Conservation (phyloP, 2,329 filamentous ascomycete genomes). For the Diplodia corticola region DNA sequence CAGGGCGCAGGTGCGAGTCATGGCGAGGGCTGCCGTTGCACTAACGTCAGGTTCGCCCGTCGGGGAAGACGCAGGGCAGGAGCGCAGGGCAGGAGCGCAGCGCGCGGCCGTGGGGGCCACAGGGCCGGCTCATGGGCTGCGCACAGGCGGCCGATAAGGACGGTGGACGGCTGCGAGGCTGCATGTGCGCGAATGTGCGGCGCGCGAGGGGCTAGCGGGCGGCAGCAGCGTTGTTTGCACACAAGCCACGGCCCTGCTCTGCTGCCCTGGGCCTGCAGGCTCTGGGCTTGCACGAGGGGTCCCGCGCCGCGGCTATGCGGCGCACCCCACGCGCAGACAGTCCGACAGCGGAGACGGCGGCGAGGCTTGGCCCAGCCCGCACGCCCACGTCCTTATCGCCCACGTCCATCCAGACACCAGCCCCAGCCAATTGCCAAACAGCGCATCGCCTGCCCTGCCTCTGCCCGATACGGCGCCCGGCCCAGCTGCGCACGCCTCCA, state of each 20-base stretch:
- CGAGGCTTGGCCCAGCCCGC: background rate
- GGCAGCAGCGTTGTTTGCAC: background rate
- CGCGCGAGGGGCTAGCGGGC: background rate
- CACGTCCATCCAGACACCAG: slow-evolving; percentile 17
- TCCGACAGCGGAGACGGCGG: slow-evolving; percentile 10
- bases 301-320: slow-evolving; percentile 18
- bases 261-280: no score
- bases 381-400: slow-evolving; percentile 18
- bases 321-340: slow-evolving; percentile 4
- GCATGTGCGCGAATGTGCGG: no score
- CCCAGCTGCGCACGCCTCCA: slow-evolving; percentile 8
- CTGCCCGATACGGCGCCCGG: slow-evolving; percentile 15
- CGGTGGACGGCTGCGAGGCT: background rate
- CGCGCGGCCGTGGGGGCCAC: slow-evolving; percentile 11
- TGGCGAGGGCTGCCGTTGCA: background rate
- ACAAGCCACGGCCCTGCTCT: background rate
- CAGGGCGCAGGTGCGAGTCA: background rate
- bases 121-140: slow-evolving; percentile 1
- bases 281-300: background rate
- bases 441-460: slow-evolving; percentile 3
- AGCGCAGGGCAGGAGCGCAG: slow-evolving; percentile 6
- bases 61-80: background rate
- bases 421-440: slow-evolving; percentile 4
- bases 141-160: background rate
- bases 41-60: slow-evolving; percentile 17